These are phyloP conservation scores for Solanum sejunctum DNA, from an alignment of 257 asterid species.

Conservation along the genomic window DNA sequence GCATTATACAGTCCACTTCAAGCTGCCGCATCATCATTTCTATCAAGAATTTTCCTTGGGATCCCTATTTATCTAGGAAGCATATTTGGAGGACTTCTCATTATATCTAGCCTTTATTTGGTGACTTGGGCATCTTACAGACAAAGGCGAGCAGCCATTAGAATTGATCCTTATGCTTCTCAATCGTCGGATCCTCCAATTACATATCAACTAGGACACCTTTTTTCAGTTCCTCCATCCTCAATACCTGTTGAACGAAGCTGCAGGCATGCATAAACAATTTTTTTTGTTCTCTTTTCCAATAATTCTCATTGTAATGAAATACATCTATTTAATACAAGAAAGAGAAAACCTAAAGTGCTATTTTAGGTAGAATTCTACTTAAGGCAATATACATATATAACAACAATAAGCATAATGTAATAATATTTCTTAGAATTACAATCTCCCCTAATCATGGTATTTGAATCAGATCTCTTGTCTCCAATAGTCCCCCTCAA, in stretches of 20 bases:
- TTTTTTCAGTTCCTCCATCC: constrained; percentile 52
- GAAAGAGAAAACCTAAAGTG: too few species aligned
- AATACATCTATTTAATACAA: neutral
- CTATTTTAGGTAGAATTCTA: too few species aligned
- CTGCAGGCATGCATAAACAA: too few species aligned
- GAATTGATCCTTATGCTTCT: constrained; percentile 18
- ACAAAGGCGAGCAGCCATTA: constrained; percentile 30
- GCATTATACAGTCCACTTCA: constrained; percentile 89
- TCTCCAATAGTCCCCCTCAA: too few species aligned
- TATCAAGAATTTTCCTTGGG: constrained; percentile 78
- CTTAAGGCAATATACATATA: too few species aligned
- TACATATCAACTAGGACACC: constrained; percentile 42
- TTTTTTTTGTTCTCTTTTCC: neutral
- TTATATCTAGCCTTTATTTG: constrained; percentile 77
- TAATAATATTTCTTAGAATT: too few species aligned
- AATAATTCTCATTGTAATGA: neutral
- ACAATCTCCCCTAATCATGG: too few species aligned
- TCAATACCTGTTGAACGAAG: neutral
- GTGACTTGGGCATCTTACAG: constrained; percentile 88
- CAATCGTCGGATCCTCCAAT: constrained; percentile 41
- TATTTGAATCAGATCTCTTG: too few species aligned
- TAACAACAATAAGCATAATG: too few species aligned
- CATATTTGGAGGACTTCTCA: constrained; percentile 72
- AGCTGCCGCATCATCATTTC: constrained; percentile 79
- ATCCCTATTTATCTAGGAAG: constrained; percentile 96